Conservation (phyloP, 345 rosid species). For the Brassica nigra region DNA sequence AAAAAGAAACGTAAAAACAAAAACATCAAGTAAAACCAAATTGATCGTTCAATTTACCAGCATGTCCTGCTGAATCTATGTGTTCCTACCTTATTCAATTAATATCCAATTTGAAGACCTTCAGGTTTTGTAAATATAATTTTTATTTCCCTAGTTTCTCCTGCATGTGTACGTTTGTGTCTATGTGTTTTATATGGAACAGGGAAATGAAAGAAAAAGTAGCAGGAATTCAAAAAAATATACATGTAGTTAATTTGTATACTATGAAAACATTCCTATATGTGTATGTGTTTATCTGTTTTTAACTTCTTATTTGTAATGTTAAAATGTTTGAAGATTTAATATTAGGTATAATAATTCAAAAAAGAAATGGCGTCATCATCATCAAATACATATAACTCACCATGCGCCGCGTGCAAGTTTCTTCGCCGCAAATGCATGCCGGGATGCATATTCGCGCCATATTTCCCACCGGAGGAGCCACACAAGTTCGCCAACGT, state of each 20-base stretch:
- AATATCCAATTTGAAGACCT: background rate
- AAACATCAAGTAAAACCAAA: background rate
- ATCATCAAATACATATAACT: slow-evolving; percentile 82
- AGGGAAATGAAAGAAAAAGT: background rate
- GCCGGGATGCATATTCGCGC: slow-evolving; percentile 92
- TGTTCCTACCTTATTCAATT: background rate
- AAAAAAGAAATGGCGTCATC: slow-evolving; percentile 42
- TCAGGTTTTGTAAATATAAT: background rate
- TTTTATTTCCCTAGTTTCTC: background rate
- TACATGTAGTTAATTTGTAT: background rate
- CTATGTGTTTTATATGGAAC: background rate
- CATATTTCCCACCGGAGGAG: slow-evolving; percentile 95
- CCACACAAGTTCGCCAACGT: slow-evolving; percentile 93
- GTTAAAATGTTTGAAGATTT: slow-evolving; percentile 4
- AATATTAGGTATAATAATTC: slow-evolving; percentile 17
- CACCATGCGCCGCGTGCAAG: slow-evolving; percentile 98
- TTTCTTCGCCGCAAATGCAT: slow-evolving; percentile 86
- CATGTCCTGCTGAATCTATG: background rate
- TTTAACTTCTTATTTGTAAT: background rate
- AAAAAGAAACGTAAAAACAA: background rate
- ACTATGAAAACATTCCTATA: background rate
- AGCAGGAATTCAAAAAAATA: background rate
- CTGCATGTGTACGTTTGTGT: background rate
- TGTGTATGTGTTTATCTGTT: background rate
- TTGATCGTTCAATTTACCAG: background rate